Evolutionary conservation across 352 stramenopile species (phyloP).

Genomic region (Pythium apleroticum): DNA sequence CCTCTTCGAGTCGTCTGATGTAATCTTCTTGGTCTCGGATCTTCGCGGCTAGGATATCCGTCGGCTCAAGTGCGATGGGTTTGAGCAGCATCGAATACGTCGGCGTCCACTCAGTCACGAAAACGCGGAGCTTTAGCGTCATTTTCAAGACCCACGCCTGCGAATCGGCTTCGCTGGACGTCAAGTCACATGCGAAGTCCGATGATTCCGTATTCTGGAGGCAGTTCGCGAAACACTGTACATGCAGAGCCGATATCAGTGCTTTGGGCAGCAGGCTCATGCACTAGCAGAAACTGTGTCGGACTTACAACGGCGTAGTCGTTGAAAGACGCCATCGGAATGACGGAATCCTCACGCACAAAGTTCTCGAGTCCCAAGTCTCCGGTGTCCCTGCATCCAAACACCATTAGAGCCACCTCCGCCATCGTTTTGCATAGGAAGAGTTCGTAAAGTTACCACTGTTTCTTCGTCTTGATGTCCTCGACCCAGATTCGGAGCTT

Average conservation of each 20-base stretch:
- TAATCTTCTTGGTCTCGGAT: constrained; percentile 20
- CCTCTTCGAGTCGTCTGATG: no score
- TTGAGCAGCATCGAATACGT: constrained; percentile 18
- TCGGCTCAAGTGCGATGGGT: constrained; percentile 6
- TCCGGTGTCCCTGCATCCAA: neutral
- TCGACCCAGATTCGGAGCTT: constrained; percentile 13
- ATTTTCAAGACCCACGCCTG: constrained; percentile 3
- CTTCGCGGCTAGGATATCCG: constrained; percentile 12
- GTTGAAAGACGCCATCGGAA: constrained; percentile 10
- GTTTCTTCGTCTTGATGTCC: constrained; percentile 15
- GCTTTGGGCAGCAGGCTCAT: no score
- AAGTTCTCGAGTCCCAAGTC: neutral
- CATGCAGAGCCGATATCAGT: neutral
- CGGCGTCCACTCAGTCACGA: constrained; percentile 7
- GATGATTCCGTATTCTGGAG: neutral
- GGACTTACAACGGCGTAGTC: constrained; percentile 13
- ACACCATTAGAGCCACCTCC: no score
- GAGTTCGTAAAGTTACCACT: constrained; percentile 10
- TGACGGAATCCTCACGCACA: neutral
- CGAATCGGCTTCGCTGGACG: neutral
- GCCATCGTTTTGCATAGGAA: no score
- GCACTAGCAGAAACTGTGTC: no score
- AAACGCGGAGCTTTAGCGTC: constrained; percentile 14
- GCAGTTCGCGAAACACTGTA: constrained; percentile 12
- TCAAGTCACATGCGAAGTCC: constrained; percentile 4